Percentiles rank a stretch among this genome's conserved stretches.
These are phyloP conservation scores for Didymella arachidicola DNA, from an alignment of 2,329 filamentous ascomycete genomes.

Conservation along the genomic window DNA sequence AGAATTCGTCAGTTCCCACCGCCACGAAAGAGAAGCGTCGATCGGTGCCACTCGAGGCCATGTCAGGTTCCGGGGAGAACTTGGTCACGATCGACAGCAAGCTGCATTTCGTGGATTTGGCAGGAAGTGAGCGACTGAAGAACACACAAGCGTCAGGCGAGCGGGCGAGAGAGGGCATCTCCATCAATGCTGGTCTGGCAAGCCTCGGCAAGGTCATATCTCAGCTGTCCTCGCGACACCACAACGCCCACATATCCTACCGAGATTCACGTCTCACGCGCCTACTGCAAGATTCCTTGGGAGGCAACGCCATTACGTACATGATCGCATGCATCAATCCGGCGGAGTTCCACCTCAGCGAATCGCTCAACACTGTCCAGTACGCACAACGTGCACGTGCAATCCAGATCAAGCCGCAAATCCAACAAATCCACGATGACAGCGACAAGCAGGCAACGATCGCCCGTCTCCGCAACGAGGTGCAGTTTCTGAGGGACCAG, in stretches of 20 bases:
- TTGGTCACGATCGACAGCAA: slow-evolving; percentile 95
- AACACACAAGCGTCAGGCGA: slow-evolving; percentile 97
- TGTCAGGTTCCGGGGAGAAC: slow-evolving; percentile 65
- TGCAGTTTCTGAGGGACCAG: slow-evolving; percentile 92
- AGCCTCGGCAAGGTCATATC: slow-evolving; percentile 98
- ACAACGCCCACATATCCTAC: slow-evolving; percentile 93
- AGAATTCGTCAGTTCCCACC: slow-evolving; percentile 60
- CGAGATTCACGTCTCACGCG: slow-evolving; percentile 97
- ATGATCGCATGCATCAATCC: slow-evolving; percentile 99
- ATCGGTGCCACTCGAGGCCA: slow-evolving; percentile 83
- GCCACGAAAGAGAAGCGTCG: slow-evolving; percentile 79
- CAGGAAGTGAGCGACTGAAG: slow-evolving; percentile 94
- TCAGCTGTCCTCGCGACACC: slow-evolving; percentile 87
- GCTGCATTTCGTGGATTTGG: slow-evolving; percentile 96
- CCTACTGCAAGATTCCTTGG: slow-evolving; percentile 92
- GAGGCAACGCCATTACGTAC: slow-evolving; percentile 97
- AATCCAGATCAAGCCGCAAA: slow-evolving; percentile 96
- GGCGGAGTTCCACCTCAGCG: slow-evolving; percentile 94
- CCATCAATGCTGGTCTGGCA: slow-evolving; percentile 95
- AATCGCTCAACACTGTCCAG: slow-evolving; percentile 94
- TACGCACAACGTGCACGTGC: slow-evolving; percentile 95
- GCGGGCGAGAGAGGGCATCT: slow-evolving; percentile 93
- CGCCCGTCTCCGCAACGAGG: slow-evolving; percentile 90
- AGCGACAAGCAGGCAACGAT: slow-evolving; percentile 93
- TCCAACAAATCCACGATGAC: slow-evolving; percentile 88